Percentiles rank a stretch among this genome's conserved stretches.
phyloP scores from a whole-genome alignment of 1,284 basidiomycete genomes.

The Thelephora terrestris region DNA sequence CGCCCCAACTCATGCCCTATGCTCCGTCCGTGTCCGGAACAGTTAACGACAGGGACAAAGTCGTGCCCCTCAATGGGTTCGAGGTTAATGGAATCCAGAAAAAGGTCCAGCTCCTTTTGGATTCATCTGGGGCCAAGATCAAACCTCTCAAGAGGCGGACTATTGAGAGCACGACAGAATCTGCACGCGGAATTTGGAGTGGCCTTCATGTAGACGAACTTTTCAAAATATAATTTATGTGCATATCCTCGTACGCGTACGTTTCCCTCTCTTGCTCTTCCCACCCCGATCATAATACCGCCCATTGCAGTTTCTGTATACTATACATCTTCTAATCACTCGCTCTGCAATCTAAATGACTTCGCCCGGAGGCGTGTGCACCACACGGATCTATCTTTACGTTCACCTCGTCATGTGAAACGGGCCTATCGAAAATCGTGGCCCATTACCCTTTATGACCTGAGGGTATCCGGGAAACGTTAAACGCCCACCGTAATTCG shows the following conservation, averaged over 20 bases:
- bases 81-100: conserved; percentile 62
- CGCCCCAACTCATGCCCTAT: not conserved
- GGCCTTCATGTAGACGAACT: conserved; percentile 59
- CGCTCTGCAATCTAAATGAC: no score
- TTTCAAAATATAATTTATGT: conserved; percentile 29
- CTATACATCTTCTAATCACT: no score
- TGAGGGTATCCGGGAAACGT: no score
- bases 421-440: no score
- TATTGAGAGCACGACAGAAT: conserved; percentile 70
- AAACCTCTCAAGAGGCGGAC: conserved; percentile 59
- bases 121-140: conserved; percentile 78
- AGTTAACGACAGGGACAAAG: conserved; percentile 78
- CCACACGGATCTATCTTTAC: no score
- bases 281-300: not conserved
- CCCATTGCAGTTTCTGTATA: not conserved
- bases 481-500: no score
- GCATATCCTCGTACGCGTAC: not conserved
- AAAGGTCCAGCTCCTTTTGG: conserved; percentile 74
- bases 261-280: not conserved
- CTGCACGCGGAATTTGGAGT: conserved; percentile 79
- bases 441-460: no score
- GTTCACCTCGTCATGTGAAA: no score
- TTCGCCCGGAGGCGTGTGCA: no score
- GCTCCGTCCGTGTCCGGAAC: conserved; percentile 9
- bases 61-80: conserved; percentile 61